phyloP scores from a whole-genome alignment of 371 early-diverging fungal species.

The Rhizomucor pusillus region DNA sequence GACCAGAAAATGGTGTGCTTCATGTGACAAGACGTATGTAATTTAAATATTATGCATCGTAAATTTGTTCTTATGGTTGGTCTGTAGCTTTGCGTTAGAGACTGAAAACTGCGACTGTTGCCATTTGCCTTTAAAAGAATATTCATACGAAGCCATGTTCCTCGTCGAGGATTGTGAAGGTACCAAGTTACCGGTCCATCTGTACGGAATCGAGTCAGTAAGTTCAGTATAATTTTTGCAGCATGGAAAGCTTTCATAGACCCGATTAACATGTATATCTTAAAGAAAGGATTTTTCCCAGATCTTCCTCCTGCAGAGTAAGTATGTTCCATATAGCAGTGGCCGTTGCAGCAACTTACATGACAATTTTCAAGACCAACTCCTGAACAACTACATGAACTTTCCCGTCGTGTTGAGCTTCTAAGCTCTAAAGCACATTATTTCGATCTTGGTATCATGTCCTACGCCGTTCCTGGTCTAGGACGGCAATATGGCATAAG shows the following conservation, averaged over 20 bases:
- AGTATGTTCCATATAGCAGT: background rate
- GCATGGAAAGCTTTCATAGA: background rate
- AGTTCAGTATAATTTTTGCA: background rate
- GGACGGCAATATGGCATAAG: conserved; percentile 2
- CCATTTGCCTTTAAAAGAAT: background rate
- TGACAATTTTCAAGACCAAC: background rate
- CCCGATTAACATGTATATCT: background rate
- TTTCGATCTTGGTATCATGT: conserved; percentile 7
- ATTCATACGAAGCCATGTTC: conserved; percentile 8
- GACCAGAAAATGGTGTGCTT: conserved; percentile 12
- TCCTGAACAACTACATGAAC: background rate
- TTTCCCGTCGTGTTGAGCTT: background rate
- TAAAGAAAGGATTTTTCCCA: background rate
- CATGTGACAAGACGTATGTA: conserved; percentile 14
- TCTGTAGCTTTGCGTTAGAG: background rate
- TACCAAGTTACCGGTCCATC: conserved; percentile 1
- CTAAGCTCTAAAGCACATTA: background rate
- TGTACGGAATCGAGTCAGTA: too few species aligned
- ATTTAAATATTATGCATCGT: background rate
- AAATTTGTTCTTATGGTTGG: background rate
- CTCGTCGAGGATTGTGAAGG: conserved; percentile 10
- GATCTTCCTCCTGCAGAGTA: background rate
- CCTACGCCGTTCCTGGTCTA: background rate
- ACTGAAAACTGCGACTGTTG: conserved; percentile 7
- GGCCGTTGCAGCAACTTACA: background rate